Percentiles rank a stretch among this genome's conserved stretches.
phyloP scores from a whole-genome alignment of 2,329 filamentous ascomycete genomes.

The Ceratocystis eucalypticola region DNA sequence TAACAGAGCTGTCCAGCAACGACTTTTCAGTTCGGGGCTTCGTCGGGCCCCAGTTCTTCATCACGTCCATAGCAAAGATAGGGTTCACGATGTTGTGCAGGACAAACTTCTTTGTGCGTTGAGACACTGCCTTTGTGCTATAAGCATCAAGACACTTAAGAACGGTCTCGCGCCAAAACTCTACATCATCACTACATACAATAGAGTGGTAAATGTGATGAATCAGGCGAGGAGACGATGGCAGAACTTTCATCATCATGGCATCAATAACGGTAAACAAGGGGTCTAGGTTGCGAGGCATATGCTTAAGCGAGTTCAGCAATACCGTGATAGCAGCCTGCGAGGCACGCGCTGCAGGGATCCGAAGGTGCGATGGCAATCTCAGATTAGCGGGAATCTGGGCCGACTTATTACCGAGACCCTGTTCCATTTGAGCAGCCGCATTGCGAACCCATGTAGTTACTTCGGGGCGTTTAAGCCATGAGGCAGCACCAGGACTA shows the following conservation, averaged over 20 bases:
- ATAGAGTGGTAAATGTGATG: conserved; percentile 75
- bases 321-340: conserved; percentile 82
- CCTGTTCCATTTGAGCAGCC: conserved; percentile 65
- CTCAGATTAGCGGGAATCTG: conserved; percentile 53
- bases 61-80: conserved; percentile 90
- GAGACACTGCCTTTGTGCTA: conserved; percentile 60
- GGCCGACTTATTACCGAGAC: conserved; percentile 13
- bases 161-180: conserved; percentile 71
- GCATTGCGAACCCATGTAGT: conserved; percentile 48
- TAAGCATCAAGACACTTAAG: conserved; percentile 82
- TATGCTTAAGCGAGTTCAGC: conserved; percentile 62
- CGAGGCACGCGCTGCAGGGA: conserved; percentile 51
- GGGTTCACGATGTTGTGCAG: conserved; percentile 90
- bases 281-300: conserved; percentile 64
- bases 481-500: conserved; percentile 49
- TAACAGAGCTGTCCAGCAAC: conserved; percentile 74
- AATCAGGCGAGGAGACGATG: conserved; percentile 59
- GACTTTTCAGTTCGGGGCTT: conserved; percentile 42
- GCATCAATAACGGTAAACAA: conserved; percentile 75
- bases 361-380: conserved; percentile 57
- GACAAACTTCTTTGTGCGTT: conserved; percentile 85
- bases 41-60: conserved; percentile 56
- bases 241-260: conserved; percentile 71
- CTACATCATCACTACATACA: conserved; percentile 69
- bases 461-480: conserved; percentile 56